These are phyloP conservation scores for Aspergillus ruber DNA, from an alignment of 2,329 filamentous ascomycete species.

Conservation along the genomic window DNA sequence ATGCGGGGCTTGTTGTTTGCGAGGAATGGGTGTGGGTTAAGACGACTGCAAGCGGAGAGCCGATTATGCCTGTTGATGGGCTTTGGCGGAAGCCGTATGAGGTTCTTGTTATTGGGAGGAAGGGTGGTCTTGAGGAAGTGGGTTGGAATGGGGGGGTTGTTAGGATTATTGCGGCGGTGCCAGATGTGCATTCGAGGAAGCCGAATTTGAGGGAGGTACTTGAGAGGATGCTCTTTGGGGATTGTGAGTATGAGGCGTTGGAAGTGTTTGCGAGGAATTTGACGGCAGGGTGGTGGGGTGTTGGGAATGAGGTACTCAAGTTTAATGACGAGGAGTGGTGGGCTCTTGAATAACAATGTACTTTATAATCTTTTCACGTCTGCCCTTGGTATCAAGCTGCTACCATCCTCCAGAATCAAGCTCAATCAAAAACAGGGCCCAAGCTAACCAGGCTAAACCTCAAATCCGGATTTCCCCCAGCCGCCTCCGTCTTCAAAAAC, in stretches of 20 bases:
- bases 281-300: constrained; percentile 56
- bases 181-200: constrained; percentile 60
- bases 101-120: constrained; percentile 45
- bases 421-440: constrained; percentile 48
- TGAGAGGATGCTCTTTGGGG: constrained; percentile 40
- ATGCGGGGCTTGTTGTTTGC: constrained; percentile 43
- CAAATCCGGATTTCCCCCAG: constrained; percentile 50
- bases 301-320: constrained; percentile 57
- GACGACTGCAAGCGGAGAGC: constrained; percentile 47
- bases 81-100: constrained; percentile 59
- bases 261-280: constrained; percentile 57
- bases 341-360: constrained; percentile 18
- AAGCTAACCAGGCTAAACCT: constrained; percentile 59
- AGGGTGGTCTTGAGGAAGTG: constrained; percentile 13
- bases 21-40: constrained; percentile 64
- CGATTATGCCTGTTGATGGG: constrained; percentile 46
- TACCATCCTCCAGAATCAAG: not conserved
- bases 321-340: constrained; percentile 53
- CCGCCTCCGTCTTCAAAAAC: constrained; percentile 54
- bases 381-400: not conserved
- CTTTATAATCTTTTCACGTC: not conserved
- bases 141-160: constrained; percentile 19
- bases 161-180: constrained; percentile 52
- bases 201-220: constrained; percentile 54
- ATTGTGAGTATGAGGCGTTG: constrained; percentile 42